Evolutionary conservation across 225 moss, liverwort and hornwort species (phyloP).

Genomic region (Thuidium tamariscinum): DNA sequence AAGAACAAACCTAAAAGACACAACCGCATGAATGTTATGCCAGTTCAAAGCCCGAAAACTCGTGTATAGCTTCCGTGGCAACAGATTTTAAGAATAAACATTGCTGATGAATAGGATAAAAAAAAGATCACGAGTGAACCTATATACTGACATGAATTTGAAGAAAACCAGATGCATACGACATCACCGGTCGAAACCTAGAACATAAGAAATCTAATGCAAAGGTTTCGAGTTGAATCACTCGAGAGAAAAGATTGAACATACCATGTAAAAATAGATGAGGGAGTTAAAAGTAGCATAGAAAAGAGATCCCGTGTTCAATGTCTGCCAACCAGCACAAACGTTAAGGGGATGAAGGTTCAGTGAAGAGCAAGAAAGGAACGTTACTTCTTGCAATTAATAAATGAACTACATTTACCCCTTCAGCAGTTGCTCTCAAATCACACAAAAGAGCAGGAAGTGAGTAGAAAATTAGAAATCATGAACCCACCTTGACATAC

Average conservation of each 20-base stretch:
- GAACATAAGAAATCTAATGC: background rate
- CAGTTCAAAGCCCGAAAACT: background rate
- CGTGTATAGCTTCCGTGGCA: background rate
- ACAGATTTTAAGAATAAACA: background rate
- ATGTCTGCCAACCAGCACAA: slow-evolving; percentile 54
- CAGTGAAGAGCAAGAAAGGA: background rate
- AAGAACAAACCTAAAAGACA: slow-evolving; percentile 80
- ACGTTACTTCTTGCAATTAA: background rate
- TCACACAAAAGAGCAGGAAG: background rate
- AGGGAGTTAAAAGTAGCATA: slow-evolving; percentile 92
- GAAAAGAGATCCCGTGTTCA: slow-evolving; percentile 97
- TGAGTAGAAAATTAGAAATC: background rate
- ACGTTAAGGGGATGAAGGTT: background rate
- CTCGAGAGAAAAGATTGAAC: background rate
- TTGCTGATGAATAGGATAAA: background rate
- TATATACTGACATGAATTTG: background rate
- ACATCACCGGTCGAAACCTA: background rate
- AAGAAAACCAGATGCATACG: background rate
- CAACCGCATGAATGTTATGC: background rate
- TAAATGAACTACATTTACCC: background rate
- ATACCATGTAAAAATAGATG: slow-evolving; percentile 97
- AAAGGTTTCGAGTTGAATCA: background rate
- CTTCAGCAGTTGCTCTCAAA: background rate
- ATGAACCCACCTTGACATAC: slow-evolving; percentile 72
- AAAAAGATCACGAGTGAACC: background rate